Evolutionary conservation across 1,139 yeast genomes (phyloP).

Genomic region (Taphrina wiesneri): DNA sequence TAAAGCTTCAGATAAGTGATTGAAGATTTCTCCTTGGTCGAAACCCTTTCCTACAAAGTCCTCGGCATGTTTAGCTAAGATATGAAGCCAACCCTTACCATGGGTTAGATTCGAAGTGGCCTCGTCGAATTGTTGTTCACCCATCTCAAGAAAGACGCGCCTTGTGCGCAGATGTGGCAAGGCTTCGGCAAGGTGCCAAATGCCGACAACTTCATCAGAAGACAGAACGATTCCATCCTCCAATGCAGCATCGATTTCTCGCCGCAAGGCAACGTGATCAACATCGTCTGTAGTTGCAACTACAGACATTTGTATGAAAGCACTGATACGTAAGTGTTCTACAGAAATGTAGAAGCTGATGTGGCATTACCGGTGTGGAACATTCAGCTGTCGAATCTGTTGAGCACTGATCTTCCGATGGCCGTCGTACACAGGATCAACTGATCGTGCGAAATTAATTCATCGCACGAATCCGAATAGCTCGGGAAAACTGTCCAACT

Average conservation of each 20-base stretch:
- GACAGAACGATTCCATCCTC: background rate
- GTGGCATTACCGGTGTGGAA: background rate
- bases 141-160: conserved; percentile 3
- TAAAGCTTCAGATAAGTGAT: background rate
- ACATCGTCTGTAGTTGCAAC: background rate
- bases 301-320: background rate
- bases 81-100: background rate
- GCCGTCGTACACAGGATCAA: too few species aligned
- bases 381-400: background rate
- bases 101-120: background rate
- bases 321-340: background rate
- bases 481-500: background rate
- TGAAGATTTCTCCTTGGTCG: background rate
- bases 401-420: too few species aligned
- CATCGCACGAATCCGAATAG: background rate
- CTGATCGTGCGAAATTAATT: too few species aligned
- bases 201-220: background rate
- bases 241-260: background rate
- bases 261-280: background rate
- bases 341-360: background rate
- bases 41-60: background rate
- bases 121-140: background rate
- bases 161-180: background rate
- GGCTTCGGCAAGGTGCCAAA: background rate
- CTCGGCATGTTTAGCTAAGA: background rate